Evolutionary conservation across 225 moss, liverwort and hornwort genomes (phyloP).

Genomic region (Anthoceros angustus): DNA sequence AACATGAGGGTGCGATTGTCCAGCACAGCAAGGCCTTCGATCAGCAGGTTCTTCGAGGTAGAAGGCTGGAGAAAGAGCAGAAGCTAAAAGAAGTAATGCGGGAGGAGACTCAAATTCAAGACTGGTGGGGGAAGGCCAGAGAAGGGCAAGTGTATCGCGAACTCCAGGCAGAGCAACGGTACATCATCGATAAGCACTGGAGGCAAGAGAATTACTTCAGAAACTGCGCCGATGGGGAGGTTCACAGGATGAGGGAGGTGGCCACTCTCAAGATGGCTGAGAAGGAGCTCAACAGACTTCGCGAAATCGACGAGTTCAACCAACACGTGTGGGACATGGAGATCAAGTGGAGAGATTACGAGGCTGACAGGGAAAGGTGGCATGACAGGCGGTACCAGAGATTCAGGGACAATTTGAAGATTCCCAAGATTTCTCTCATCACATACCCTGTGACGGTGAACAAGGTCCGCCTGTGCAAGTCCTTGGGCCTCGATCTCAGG

Average conservation of each 20-base stretch:
- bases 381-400: conserved; percentile 3
- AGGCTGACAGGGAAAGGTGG: conserved; percentile 2
- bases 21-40: conserved; percentile 1
- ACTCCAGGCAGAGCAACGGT: not conserved
- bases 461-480: not conserved
- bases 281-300: not conserved
- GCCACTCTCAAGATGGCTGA: not conserved
- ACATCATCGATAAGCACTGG: conserved; percentile 3
- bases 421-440: not conserved
- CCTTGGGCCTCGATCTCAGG: not conserved
- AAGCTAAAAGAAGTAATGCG: not conserved
- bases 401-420: not conserved
- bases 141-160: conserved; percentile 1
- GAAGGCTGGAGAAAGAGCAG: not conserved
- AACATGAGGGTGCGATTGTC: not conserved
- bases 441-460: not conserved
- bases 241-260: not conserved
- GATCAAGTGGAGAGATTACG: conserved; percentile 3
- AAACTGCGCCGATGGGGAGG: conserved; percentile 2
- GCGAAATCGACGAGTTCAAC: not conserved
- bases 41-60: not conserved
- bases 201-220: not conserved
- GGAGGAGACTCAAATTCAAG: not conserved
- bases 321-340: not conserved
- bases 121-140: conserved; percentile 1